These are phyloP conservation scores for Dimargaris verticillata DNA, from an alignment of 192 early-diverging fungal species.

Conservation along the genomic window DNA sequence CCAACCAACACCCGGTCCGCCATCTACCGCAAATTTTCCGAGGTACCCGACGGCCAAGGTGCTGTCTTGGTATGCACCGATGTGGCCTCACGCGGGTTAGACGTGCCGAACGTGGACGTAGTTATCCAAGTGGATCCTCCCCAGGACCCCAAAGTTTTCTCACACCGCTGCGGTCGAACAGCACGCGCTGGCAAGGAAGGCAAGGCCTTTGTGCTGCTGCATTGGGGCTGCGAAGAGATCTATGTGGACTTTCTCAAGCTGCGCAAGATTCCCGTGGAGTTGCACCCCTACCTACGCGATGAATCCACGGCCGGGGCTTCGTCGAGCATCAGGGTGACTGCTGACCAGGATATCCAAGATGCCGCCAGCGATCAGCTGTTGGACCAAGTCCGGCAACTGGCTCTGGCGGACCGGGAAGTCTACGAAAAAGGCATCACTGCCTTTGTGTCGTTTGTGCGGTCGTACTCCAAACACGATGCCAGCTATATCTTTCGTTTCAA, in stretches of 20 bases:
- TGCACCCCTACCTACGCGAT: slow-evolving; percentile 29
- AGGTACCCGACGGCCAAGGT: slow-evolving; percentile 39
- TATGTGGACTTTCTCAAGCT: slow-evolving; percentile 72
- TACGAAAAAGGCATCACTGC: slow-evolving; percentile 63
- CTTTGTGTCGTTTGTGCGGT: slow-evolving; percentile 80
- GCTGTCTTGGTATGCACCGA: slow-evolving; percentile 87
- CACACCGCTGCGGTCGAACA: slow-evolving; percentile 88
- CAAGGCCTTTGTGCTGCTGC: slow-evolving; percentile 71
- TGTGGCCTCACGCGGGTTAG: slow-evolving; percentile 86
- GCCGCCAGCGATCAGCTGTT: slow-evolving; percentile 32
- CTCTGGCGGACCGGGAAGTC: slow-evolving; percentile 55
- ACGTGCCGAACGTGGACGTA: slow-evolving; percentile 89
- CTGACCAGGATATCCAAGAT: slow-evolving; percentile 24
- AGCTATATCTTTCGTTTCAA: slow-evolving; percentile 79
- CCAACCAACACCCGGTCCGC: slow-evolving; percentile 68
- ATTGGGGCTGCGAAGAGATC: slow-evolving; percentile 65
- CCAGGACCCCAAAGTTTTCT: slow-evolving; percentile 88
- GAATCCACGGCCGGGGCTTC: slow-evolving; percentile 18
- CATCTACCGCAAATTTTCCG: slow-evolving; percentile 58
- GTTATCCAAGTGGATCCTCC: slow-evolving; percentile 92
- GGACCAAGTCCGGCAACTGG: slow-evolving; percentile 33
- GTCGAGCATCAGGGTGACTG: slow-evolving; percentile 5
- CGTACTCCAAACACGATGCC: slow-evolving; percentile 89
- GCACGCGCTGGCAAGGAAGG: slow-evolving; percentile 76
- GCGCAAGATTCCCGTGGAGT: slow-evolving; percentile 70